Evolutionary conservation across 2,329 filamentous ascomycete species (phyloP), one percentile per base, ranked within the genome.

Genomic region (Penicillium glabrum): DNA sequence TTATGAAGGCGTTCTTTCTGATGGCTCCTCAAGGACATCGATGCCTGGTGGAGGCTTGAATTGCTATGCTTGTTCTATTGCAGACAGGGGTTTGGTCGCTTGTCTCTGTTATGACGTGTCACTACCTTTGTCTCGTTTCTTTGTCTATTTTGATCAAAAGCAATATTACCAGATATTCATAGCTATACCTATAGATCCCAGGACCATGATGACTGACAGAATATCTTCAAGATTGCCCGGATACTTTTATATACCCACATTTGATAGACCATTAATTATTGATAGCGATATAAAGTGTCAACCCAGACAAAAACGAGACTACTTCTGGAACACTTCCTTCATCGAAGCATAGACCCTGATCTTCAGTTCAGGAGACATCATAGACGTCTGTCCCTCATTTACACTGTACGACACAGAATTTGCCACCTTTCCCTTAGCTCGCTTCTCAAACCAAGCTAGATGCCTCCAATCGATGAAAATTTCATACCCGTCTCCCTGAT

Each of bases 1-100:
- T 72, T 11, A 62, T 77, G 69, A 72, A 74, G 54, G 75, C 78
- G 26, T 77, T 74, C 61, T 79, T 80, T 48, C 61, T 80, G 50
- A 75, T 80, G 60, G 70, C 72, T 8, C 78, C 77, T 0, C 73
- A 74, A 59, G 74, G 70, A 1, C 74, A 79, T 62, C 67, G 72
- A 5, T 80, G 77, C 55, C 69, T 78, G 37, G 68, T 80, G 24
- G 67, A 70, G 48, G 24, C 19, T 9, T 61, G 2, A 41, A 33
- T 5, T 19, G 9, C 16, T 19, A 39, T 39, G 35, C 1, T 19
- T 19, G 5, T n/a, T 19, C 8, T 19, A 19, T 19, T 19, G n/a
- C 7, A 39, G 13, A 33, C 13, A 33, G 0, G 31, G 14, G 5
- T 7, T 7, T 7, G 13, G 13, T 11, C 16, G 14, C 31, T 33